Evolutionary conservation across 148 eudicot species (phyloP), one percentile per base, ranked within the genome.

Genomic region (Camellia lanceoleosa): DNA sequence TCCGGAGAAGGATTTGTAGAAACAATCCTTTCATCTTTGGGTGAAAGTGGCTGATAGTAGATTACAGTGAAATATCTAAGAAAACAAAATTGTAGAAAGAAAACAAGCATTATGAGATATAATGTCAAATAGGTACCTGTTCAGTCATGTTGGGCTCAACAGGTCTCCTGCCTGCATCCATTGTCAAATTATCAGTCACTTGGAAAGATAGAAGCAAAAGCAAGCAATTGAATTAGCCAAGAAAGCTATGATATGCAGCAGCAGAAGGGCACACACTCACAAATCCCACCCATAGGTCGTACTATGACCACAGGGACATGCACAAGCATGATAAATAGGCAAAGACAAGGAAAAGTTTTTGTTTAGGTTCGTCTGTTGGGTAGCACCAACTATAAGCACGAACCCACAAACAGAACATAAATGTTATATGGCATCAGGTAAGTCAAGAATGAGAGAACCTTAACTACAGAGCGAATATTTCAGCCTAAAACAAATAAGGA

Each of bases 1-100:
- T 89, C 95, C 46, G 90, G 82, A 77, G 94, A 84, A 84, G 94
- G 90, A 87, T 87, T 91, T 81, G 90, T 76, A 79, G 95, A 83
- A 84, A 83, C 93, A 86, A 87, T 83, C 88, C 93, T 94, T 89
- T 91, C 95, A 82, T 89, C 91, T 85, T 94, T 92, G 71, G 96
- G 97, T 47, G 90, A 77, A 82, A 89, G 83, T 65, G 87, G 87
- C 99, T 97, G 91, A 79, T 73, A 82, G 83, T 60, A 79, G 15
- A 84, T 80, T 8, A 72, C 66, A 85, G 81, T 77, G 46, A 84
- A 79, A 73, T 61, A 78, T 20, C 69, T 77, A 73, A 67, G 78
- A 41, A 84, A 76, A 78, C 70, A 38, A 78, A 77, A 76, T 41
- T 71, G 69, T 20, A 68, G 18, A 30, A 14, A 76, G 41, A 46